Percentiles rank a stretch among this genome's conserved stretches.
phyloP scores from a whole-genome alignment of 768 basidiomycete species.

The Daedaleopsis nitida region DNA sequence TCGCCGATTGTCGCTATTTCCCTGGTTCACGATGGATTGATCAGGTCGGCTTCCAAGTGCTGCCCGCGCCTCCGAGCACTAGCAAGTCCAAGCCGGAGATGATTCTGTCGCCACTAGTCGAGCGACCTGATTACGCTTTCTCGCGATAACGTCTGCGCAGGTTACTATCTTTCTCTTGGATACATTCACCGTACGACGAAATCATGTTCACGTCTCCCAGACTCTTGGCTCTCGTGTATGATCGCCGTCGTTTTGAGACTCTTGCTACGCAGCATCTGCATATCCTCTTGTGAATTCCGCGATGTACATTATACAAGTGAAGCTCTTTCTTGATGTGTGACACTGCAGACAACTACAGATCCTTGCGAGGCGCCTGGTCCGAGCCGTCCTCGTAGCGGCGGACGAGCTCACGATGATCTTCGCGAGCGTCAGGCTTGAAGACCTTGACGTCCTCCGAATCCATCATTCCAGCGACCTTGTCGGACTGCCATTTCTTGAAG shows the following conservation, averaged over 20 bases:
- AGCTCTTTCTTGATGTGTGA: too few species aligned
- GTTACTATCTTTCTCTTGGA: too few species aligned
- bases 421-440: constrained; percentile 24
- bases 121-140: background rate
- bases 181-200: too few species aligned
- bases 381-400: constrained; percentile 10
- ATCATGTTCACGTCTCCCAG: too few species aligned
- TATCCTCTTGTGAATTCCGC: too few species aligned
- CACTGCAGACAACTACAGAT: too few species aligned
- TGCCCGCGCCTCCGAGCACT: background rate
- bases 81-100: background rate
- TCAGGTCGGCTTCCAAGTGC: constrained; percentile 6
- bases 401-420: constrained; percentile 24
- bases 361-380: too few species aligned
- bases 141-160: background rate
- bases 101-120: constrained; percentile 1
- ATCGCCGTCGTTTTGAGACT: too few species aligned
- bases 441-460: constrained; percentile 27
- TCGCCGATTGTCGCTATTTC: background rate
- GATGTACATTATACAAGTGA: too few species aligned
- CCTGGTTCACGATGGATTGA: background rate
- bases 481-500: constrained; percentile 45
- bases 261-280: too few species aligned
- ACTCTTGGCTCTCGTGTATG: too few species aligned
- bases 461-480: constrained; percentile 27